Evolutionary conservation across 2,329 filamentous ascomycete species (phyloP), one percentile per base, ranked within the genome.

Genomic region (Diaporthe caulivora): DNA sequence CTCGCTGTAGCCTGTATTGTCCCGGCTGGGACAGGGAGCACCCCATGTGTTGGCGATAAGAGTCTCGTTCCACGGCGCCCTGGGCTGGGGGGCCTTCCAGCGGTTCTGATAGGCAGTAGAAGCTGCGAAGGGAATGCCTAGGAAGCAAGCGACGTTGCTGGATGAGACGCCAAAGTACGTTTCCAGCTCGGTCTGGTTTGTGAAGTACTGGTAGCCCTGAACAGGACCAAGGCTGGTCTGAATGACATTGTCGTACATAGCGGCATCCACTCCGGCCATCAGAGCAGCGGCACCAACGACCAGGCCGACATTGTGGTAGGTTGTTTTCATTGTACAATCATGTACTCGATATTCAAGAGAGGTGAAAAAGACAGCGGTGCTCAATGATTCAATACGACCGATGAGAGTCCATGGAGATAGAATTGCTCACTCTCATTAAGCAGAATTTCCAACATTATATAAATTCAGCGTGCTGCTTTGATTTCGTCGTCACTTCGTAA

Each of bases 1-100:
- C 54, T 82, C 80, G 72, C 75, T 76, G 18, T 77, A 76, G 40
- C 53, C 44, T 7, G 40, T 31, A 5, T 24, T 34, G 13, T 21
- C 40, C 9, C 1, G n/a, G 53, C 62, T 72, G n/a, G 71, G 71
- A 44, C 71, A 72, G n/a, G 75, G 54, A 15, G 53, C 57, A 37
- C 76, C 77, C 34, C 70, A 76, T 10, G 62, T 71, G 54, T 75
- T 71, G 71, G 76, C 77, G 13, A 68, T 57, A 29, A 75, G 70
- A 34, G 76, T 77, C 34, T 74, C 62, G 62, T 78, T 78, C 77
- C 76, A 78, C 7, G 76, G 54, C 24, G 60, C 42, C 18, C 24
- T 65, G 8, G 71, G 71, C 65, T 60, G 58, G 1, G 71, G 71
- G 1, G 62, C n/a, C 54, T 44, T 72, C 71, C 71, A 72, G 17